Base-by-base conservation (phyloP, 2,329 filamentous ascomycete species). In the Aspergillus pseudotamarii region DNA sequence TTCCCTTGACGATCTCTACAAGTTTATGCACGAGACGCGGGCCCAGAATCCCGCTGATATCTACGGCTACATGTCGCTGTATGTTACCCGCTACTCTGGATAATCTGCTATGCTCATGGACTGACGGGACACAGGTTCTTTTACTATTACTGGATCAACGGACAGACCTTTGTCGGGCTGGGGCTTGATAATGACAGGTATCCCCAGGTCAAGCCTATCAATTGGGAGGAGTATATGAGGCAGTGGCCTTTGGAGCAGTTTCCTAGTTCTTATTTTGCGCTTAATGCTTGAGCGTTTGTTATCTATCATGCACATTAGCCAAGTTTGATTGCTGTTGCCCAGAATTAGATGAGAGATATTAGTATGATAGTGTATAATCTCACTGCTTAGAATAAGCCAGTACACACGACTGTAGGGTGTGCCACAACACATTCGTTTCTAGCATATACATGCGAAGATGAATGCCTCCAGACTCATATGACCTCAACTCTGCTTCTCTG, bases 1-100 rank as follows among this genome's bases (percentile, higher is more conserved):
- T 19, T 71, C 68, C 5, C 57, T 73, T 19, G 70, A 74, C 9
- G 74, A 76, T 3, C 62, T 76, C 28, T 70, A 73, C 58, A 64
- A 62, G 26, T 59, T 58, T 10, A 76, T 76, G 72, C 67, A 73
- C 34, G 51, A 38, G 57, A 10, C 66, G 23, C 57, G 66, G 9
- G 55, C 51, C 11, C 50, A 68, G 43, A 53, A 66, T 19, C 67
- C 68, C 11, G 11, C 4, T 34, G 48, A 70, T 23, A 43, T 67
- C 4, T 70, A 62, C 23, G 58, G 57, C 19, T 71, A 68, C 43
- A 62, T 71, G 58, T 32, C 62, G 12, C 32, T 66, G 58, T 64
- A 63, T 16, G 55, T 54, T 30, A 38, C 5, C 16, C 2, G 2
- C 16, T 6, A 19, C 36, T 19, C 16, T 38, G 2, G 36, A 38